phyloP scores from a whole-genome alignment of 2,329 filamentous ascomycete species.

The Calonectria hawksworthii region DNA sequence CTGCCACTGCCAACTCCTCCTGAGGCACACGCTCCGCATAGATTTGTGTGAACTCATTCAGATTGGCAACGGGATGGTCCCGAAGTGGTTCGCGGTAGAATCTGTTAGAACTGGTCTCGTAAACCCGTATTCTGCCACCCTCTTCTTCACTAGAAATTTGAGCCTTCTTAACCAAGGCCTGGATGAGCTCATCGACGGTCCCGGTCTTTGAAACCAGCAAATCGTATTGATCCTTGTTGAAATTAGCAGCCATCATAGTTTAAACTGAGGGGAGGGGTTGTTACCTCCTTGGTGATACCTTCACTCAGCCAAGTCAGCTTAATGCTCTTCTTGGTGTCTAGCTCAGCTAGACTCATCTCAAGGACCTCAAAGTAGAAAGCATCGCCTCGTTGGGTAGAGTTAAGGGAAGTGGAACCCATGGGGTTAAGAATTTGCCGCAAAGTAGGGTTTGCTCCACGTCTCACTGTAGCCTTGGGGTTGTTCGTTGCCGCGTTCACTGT shows the following conservation, averaged over 20 bases:
- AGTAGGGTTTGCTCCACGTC: slow-evolving; percentile 78
- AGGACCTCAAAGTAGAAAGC: slow-evolving; percentile 92
- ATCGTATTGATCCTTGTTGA: slow-evolving; percentile 77
- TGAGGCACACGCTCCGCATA: slow-evolving; percentile 87
- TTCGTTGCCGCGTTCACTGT: slow-evolving; percentile 84
- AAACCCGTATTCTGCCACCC: slow-evolving; percentile 81
- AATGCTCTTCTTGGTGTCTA: slow-evolving; percentile 91
- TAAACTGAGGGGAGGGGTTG: background rate
- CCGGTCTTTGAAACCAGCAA: slow-evolving; percentile 91
- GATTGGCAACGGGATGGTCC: slow-evolving; percentile 80
- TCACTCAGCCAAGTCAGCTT: slow-evolving; percentile 90
- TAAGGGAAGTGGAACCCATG: slow-evolving; percentile 76
- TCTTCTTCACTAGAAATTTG: slow-evolving; percentile 81
- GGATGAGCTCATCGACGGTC: slow-evolving; percentile 82
- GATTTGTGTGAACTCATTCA: slow-evolving; percentile 88
- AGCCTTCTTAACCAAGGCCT: slow-evolving; percentile 83
- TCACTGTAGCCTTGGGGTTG: slow-evolving; percentile 83
- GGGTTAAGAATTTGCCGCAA: slow-evolving; percentile 84
- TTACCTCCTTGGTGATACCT: slow-evolving; percentile 90
- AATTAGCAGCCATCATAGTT: background rate
- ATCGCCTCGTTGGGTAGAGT: slow-evolving; percentile 79
- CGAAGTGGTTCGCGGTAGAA: slow-evolving; percentile 83
- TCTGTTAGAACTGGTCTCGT: slow-evolving; percentile 86
- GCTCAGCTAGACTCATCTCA: slow-evolving; percentile 92
- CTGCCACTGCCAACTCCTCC: slow-evolving; percentile 73